phyloP scores from a whole-genome alignment of 495 filamentous ascomycete genomes.

The Xylaria palmicola region DNA sequence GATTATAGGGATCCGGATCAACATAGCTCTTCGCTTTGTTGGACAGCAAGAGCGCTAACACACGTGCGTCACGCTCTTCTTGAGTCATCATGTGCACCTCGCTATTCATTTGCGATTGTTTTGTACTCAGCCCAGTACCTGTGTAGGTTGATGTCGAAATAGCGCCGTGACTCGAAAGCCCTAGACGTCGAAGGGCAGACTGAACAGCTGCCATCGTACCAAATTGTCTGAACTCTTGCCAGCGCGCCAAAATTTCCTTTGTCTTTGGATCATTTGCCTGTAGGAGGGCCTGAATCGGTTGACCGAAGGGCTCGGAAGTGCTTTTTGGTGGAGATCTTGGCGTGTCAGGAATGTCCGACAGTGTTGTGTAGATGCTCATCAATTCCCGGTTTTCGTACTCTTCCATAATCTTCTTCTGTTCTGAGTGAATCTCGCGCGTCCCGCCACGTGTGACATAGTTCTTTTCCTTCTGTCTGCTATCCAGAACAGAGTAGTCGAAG shows the following conservation, averaged over 20 bases:
- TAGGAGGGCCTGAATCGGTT: slow-evolving; percentile 20
- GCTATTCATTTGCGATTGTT: not conserved
- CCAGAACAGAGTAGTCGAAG: slow-evolving; percentile 58
- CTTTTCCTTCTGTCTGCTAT: slow-evolving; percentile 47
- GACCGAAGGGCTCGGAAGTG: slow-evolving; percentile 14
- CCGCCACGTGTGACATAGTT: slow-evolving; percentile 68
- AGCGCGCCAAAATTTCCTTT: slow-evolving; percentile 35
- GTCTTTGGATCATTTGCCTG: slow-evolving; percentile 19
- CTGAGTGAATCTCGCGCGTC: slow-evolving; percentile 53
- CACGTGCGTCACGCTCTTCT: slow-evolving; percentile 17
- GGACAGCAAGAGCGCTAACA: slow-evolving; percentile 32
- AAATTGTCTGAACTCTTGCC: slow-evolving; percentile 19
- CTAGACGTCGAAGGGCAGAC: slow-evolving; percentile 23
- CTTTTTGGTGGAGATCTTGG: slow-evolving; percentile 66
- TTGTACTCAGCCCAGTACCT: not conserved
- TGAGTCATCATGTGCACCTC: slow-evolving; percentile 11
- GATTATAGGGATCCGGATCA: slow-evolving; percentile 32
- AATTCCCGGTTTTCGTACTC: slow-evolving; percentile 74
- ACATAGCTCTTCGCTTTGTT: slow-evolving; percentile 36
- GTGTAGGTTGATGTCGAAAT: not conserved
- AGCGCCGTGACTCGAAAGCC: not conserved
- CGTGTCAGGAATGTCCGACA: slow-evolving; percentile 71
- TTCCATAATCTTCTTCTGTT: slow-evolving; percentile 66
- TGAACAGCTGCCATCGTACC: slow-evolving; percentile 17
- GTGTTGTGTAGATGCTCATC: slow-evolving; percentile 76